Percentiles rank a stretch among this genome's conserved stretches.
Conservation (phyloP, 2,329 filamentous ascomycete genomes). For the Trichoderma breve region DNA sequence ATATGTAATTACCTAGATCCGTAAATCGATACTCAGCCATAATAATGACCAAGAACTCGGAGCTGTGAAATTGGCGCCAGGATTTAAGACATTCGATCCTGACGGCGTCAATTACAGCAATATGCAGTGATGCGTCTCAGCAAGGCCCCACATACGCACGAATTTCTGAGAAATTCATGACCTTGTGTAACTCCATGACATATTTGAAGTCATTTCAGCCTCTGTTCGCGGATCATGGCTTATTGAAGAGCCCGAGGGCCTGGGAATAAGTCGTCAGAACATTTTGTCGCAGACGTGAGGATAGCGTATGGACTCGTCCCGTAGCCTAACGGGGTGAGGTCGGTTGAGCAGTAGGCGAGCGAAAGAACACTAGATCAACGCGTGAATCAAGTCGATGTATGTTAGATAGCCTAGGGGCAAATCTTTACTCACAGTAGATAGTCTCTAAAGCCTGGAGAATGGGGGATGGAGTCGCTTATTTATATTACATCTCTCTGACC, state of each 20-base stretch:
- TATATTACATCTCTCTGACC: not conserved
- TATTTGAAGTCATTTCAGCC: not conserved
- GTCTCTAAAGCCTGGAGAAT: not conserved
- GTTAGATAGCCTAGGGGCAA: not conserved
- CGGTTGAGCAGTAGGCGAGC: not conserved
- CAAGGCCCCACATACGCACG: not conserved
- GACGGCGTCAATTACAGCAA: not conserved
- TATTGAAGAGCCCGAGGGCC: not conserved
- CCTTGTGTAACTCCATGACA: not conserved
- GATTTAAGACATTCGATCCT: not conserved
- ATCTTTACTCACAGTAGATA: not conserved
- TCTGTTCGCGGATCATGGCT: not conserved
- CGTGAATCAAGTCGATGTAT: not conserved
- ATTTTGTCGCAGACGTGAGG: not conserved
- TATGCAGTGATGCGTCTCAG: not conserved
- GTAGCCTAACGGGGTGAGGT: not conserved
- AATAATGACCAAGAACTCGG: not conserved
- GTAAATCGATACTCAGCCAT: not conserved
- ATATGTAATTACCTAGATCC: not conserved
- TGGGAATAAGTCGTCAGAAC: not conserved
- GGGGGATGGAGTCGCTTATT: not conserved
- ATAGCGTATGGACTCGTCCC: not conserved
- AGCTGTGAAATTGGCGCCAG: not conserved
- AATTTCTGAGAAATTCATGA: not conserved
- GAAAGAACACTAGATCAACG: not conserved